Evolutionary conservation across 2,329 filamentous ascomycete species (phyloP).

Genomic region (Colletotrichum lupini): DNA sequence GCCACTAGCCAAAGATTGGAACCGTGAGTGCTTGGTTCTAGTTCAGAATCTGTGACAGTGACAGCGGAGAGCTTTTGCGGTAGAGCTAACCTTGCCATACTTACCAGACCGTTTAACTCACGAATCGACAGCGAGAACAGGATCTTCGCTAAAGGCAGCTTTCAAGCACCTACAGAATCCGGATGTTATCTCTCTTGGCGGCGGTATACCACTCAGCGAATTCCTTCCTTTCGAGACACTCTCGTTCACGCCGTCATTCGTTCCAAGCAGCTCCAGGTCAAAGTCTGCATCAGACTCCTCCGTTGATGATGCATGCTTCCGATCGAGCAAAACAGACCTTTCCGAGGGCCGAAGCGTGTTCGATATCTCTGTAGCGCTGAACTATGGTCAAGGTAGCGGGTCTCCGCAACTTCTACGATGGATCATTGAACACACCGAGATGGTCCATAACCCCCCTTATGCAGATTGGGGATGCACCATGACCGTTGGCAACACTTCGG

Average conservation of each 20-base stretch:
- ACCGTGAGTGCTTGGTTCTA: neutral
- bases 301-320: neutral
- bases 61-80: neutral
- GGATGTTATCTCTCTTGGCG: slow-evolving; percentile 9
- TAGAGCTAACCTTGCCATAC: neutral
- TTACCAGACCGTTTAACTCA: neutral
- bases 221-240: slow-evolving; percentile 4
- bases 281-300: neutral
- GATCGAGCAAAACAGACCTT: slow-evolving; percentile 1
- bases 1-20: neutral
- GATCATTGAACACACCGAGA: slow-evolving; percentile 80
- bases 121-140: neutral
- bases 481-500: slow-evolving; percentile 46
- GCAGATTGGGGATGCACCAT: slow-evolving; percentile 77
- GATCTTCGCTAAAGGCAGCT: neutral
- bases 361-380: slow-evolving; percentile 66
- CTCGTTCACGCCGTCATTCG: neutral
- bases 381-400: slow-evolving; percentile 81
- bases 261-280: neutral
- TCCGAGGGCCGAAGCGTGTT: neutral
- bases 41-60: neutral
- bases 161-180: slow-evolving; percentile 5
- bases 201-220: neutral
- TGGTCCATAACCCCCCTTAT: slow-evolving; percentile 79
- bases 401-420: slow-evolving; percentile 77